Evolutionary conservation across 805 yeast genomes (phyloP).

Genomic region (Kodamaea kakaduensis): DNA sequence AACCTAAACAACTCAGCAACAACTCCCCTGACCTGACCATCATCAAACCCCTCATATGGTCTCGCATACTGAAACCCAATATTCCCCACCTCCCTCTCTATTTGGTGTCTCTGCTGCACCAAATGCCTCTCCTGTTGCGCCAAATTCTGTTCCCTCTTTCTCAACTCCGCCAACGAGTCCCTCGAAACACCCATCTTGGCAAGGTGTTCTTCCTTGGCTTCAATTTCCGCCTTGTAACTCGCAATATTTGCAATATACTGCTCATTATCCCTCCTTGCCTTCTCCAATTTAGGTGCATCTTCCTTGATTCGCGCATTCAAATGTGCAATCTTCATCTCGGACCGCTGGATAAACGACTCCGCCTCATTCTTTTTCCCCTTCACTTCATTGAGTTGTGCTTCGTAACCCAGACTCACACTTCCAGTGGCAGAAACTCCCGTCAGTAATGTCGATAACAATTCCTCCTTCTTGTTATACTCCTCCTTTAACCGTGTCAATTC

Average conservation of each 20-base stretch:
- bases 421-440: conserved; percentile 90
- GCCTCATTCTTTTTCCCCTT: conserved; percentile 53
- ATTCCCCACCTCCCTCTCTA: conserved; percentile 64
- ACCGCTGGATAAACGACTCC: conserved; percentile 54
- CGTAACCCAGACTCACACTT: conserved; percentile 69
- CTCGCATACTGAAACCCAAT: conserved; percentile 69
- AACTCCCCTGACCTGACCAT: conserved; percentile 71
- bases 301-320: conserved; percentile 49
- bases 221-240: conserved; percentile 35
- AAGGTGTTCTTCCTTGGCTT: conserved; percentile 39
- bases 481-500: conserved; percentile 44
- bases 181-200: conserved; percentile 22
- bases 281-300: conserved; percentile 44
- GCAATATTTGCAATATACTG: conserved; percentile 41
- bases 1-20: conserved; percentile 81
- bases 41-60: conserved; percentile 60
- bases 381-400: conserved; percentile 62
- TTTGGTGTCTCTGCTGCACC: conserved; percentile 45
- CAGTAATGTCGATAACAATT: conserved; percentile 71
- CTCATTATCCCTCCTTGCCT: conserved; percentile 51
- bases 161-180: conserved; percentile 30
- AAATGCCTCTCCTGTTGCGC: conserved; percentile 43
- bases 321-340: conserved; percentile 55
- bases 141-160: conserved; percentile 41
- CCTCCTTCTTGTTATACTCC: conserved; percentile 60